Percentiles rank a stretch among this genome's conserved stretches.
These are phyloP conservation scores for Choricystis sp. DNA, from an alignment of 139 green algal species.

Conservation along the genomic window DNA sequence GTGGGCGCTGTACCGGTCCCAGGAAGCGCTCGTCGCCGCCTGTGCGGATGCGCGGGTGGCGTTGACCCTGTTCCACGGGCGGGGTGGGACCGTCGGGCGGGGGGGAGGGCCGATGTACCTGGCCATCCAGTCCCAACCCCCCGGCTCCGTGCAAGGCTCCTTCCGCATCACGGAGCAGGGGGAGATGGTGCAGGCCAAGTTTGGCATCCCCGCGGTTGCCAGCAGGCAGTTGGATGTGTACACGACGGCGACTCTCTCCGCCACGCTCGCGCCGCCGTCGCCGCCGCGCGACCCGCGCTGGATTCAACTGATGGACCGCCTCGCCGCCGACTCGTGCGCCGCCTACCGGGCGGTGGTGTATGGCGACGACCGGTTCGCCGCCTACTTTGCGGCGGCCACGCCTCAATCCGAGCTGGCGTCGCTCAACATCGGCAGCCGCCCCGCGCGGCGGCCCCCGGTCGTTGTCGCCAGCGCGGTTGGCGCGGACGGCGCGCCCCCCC, in stretches of 20 bases:
- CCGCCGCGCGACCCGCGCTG: conserved; percentile 35
- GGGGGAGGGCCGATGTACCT: conserved; percentile 87
- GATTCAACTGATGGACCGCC: conserved; percentile 63
- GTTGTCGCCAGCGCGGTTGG: not conserved
- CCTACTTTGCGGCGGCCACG: conserved; percentile 80
- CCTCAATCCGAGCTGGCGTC: conserved; percentile 80
- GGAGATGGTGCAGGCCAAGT: conserved; percentile 86
- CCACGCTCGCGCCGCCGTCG: conserved; percentile 44
- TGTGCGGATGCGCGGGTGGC: not conserved
- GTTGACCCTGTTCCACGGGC: conserved; percentile 90
- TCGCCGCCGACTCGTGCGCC: conserved; percentile 39
- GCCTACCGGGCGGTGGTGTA: conserved; percentile 48
- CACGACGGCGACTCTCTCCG: conserved; percentile 59
- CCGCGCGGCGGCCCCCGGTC: conserved; percentile 23
- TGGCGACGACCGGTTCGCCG: conserved; percentile 62
- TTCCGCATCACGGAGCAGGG: conserved; percentile 83
- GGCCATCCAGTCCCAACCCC: conserved; percentile 85
- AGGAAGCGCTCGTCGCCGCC: conserved; percentile 43
- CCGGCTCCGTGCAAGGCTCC: conserved; percentile 64
- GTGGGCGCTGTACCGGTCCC: conserved; percentile 72
- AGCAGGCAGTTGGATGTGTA: conserved; percentile 71
- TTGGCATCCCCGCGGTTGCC: conserved; percentile 73
- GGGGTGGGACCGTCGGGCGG: conserved; percentile 83
- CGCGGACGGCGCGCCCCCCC: not conserved
- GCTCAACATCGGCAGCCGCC: conserved; percentile 86